Evolutionary conservation across 1,139 yeast genomes (phyloP), one percentile per base, ranked within the genome.

Genomic region (Scheffersomyces stambukii): DNA sequence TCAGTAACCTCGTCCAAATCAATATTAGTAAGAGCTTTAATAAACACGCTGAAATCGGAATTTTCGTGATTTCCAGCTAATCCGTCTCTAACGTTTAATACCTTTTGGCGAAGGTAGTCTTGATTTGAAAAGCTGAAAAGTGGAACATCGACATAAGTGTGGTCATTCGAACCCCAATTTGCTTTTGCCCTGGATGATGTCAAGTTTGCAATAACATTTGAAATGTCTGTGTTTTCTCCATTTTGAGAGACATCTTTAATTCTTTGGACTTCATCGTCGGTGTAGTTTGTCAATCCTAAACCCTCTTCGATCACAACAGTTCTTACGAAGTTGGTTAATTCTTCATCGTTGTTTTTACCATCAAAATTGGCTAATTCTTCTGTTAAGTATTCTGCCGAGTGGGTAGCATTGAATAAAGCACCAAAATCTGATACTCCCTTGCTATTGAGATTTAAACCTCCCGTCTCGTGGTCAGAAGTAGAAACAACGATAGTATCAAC

Each of bases 391-490:
- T 82, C 94, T 23, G 91, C 83, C 2, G 93, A 81, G 47, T 81
- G 88, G 10, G 75, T 60, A 13, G 83, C 80, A 37, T 77, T 72
- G 15, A 64, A 52, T 32, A 86, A 64, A 10, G 73, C 83, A 43
- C 77, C 74, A 6, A 91, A 35, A 21, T 29, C 32, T 8, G 15
- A 19, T 19, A 27, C 24, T 9, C 16, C n/a, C 89, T 42, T 64
- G 67, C 93, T 94, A 81, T 30, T 71, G 41, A 46, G 81, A 75
- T 76, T 75, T 42, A 86, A 64, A 2, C 95, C 96, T 38, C 96
- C 96, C 23, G 95, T 86, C 52, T 86, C 96, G 56, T 86, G 96
- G 52, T 86, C 95, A 15, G 91, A 80, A 3, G 95, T 84, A 15
- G 88, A 75, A 25, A 86, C 60, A 21, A 84, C 70, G 27, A 81